phyloP scores from a whole-genome alignment of 495 filamentous ascomycete species.

The Trichocladium uniseriatum region DNA sequence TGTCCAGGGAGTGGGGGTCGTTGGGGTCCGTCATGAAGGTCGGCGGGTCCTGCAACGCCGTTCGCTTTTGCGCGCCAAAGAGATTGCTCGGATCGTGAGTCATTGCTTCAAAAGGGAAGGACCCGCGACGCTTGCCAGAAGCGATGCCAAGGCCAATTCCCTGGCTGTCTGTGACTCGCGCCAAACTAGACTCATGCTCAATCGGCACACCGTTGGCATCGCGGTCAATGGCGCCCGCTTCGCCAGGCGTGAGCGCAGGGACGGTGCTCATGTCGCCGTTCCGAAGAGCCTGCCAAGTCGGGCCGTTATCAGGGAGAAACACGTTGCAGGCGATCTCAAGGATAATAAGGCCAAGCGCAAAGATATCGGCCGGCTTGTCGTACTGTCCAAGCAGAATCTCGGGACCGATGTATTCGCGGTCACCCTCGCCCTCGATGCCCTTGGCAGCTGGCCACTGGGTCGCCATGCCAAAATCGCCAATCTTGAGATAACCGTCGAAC shows the following conservation, averaged over 20 bases:
- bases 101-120: conserved; percentile 21
- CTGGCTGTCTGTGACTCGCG: conserved; percentile 27
- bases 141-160: conserved; percentile 2
- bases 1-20: conserved; percentile 65
- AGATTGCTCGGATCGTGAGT: conserved; percentile 33
- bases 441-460: conserved; percentile 64
- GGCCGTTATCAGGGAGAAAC: conserved; percentile 81
- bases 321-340: conserved; percentile 90
- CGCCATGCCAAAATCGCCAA: conserved; percentile 93
- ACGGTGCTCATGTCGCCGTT: conserved; percentile 80
- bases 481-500: conserved; percentile 85
- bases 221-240: conserved; percentile 56
- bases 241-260: conserved; percentile 71
- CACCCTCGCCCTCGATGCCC: conserved; percentile 81
- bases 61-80: conserved; percentile 41
- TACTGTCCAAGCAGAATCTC: conserved; percentile 76
- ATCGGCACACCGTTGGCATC: conserved; percentile 63
- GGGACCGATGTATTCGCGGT: conserved; percentile 90
- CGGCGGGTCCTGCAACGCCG: conserved; percentile 68
- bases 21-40: conserved; percentile 70
- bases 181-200: conserved; percentile 29
- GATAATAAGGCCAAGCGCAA: conserved; percentile 86
- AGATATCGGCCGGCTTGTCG: conserved; percentile 88
- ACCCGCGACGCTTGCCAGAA: conserved; percentile 6
- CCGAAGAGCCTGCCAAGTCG: conserved; percentile 77